A percentile compares a stretch with the other conserved stretches of the same genome.
These are phyloP conservation scores for Ascochyta clinopodiicola DNA, from an alignment of 2,329 filamentous ascomycete species.

Conservation along the genomic window DNA sequence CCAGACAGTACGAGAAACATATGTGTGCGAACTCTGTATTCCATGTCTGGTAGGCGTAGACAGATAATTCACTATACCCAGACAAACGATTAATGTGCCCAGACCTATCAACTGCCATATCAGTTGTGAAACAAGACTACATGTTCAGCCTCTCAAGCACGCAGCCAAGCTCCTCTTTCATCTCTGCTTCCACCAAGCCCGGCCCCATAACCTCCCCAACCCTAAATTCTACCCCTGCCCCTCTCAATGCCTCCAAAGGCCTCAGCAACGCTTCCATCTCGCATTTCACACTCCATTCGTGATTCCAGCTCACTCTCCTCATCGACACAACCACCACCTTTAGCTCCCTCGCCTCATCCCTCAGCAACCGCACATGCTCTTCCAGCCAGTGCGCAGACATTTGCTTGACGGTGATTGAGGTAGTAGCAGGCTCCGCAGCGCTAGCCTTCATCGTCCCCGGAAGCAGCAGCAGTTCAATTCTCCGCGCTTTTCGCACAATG, in stretches of 20 bases:
- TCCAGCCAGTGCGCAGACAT: constrained; percentile 17
- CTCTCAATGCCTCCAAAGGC: constrained; percentile 15
- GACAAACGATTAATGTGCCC: not conserved
- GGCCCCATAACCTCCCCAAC: constrained; percentile 19
- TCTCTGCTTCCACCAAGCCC: not conserved
- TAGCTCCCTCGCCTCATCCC: constrained; percentile 15
- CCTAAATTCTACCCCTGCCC: constrained; percentile 6
- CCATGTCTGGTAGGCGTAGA: not conserved
- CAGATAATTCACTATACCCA: not conserved
- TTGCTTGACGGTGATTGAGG: not conserved
- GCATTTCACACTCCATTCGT: constrained; percentile 6
- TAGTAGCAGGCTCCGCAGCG: no score
- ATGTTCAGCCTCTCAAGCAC: not conserved
- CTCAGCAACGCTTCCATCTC: constrained; percentile 13
- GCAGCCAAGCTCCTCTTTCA: constrained; percentile 1
- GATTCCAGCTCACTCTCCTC: constrained; percentile 14
- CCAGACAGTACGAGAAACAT: not conserved
- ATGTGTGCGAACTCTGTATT: not conserved
- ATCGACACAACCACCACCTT: constrained; percentile 7
- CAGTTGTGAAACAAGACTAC: no score
- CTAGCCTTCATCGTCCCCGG: constrained; percentile 10
- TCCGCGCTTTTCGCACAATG: constrained; percentile 7
- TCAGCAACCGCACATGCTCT: constrained; percentile 14
- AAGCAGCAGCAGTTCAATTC: constrained; percentile 7
- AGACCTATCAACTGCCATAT: not conserved